Evolutionary conservation across 805 yeast species (phyloP).

Genomic region (Saccharomycopsis sp.): DNA sequence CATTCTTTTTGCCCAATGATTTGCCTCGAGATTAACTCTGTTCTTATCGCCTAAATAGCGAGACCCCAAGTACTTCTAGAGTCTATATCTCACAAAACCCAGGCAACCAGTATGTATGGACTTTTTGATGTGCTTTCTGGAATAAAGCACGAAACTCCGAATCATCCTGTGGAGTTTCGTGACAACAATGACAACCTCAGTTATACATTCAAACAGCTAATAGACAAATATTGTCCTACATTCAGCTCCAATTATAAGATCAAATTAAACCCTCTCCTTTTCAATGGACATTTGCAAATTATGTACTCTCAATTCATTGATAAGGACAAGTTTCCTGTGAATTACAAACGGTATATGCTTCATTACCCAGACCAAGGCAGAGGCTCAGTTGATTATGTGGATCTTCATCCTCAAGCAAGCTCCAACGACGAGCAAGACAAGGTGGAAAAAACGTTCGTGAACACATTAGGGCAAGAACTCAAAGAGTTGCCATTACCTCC

Average conservation of each 20-base stretch:
- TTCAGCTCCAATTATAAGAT: slow-evolving; percentile 39
- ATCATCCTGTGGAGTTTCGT: slow-evolving; percentile 8
- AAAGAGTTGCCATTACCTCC: slow-evolving; percentile 36
- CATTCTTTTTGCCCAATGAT: background rate
- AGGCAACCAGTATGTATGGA: slow-evolving; percentile 11
- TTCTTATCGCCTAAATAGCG: background rate
- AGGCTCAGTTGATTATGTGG: slow-evolving; percentile 63
- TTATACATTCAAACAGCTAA: slow-evolving; percentile 26
- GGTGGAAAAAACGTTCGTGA: background rate
- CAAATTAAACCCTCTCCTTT: slow-evolving; percentile 49
- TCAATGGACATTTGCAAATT: slow-evolving; percentile 69
- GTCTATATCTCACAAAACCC: background rate
- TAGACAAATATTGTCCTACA: slow-evolving; percentile 36
- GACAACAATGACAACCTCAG: background rate
- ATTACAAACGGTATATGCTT: slow-evolving; percentile 57
- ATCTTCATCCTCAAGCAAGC: slow-evolving; percentile 31
- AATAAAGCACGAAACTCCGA: slow-evolving; percentile 8
- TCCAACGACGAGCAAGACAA: slow-evolving; percentile 25
- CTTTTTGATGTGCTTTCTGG: slow-evolving; percentile 13
- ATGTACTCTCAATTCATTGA: slow-evolving; percentile 48
- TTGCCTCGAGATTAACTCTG: background rate
- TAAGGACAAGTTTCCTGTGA: slow-evolving; percentile 29
- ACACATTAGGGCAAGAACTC: slow-evolving; percentile 23
- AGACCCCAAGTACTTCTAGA: no score
- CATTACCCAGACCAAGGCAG: slow-evolving; percentile 55